Evolutionary conservation across 2,329 filamentous ascomycete genomes (phyloP).

Genomic region (Nothophoma quercina): DNA sequence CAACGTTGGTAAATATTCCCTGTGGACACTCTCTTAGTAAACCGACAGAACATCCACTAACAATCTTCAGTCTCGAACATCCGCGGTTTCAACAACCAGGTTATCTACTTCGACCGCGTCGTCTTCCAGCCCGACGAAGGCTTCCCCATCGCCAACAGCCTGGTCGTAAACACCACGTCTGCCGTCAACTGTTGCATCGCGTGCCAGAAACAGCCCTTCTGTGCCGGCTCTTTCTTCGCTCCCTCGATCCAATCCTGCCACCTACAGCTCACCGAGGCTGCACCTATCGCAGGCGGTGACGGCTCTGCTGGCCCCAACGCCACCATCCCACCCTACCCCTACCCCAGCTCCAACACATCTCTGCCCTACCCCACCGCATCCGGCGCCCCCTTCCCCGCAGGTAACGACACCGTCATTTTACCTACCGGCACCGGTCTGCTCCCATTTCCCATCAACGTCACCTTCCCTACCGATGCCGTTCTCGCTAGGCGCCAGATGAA

Average conservation of each 20-base stretch:
- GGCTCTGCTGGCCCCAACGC: conserved; percentile 4
- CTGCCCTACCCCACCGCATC: conserved; percentile 5
- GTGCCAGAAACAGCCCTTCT: conserved; percentile 35
- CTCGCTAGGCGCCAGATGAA: background rate
- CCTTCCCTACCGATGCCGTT: conserved; percentile 9
- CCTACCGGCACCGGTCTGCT: conserved; percentile 7
- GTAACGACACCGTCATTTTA: conserved; percentile 8
- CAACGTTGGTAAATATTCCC: conserved; percentile 33
- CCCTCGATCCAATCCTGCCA: conserved; percentile 30
- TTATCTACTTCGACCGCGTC: conserved; percentile 33
- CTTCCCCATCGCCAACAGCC: conserved; percentile 33
- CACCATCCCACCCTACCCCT: conserved; percentile 6
- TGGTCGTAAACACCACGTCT: conserved; percentile 22
- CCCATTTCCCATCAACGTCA: conserved; percentile 2
- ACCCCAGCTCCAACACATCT: conserved; percentile 9
- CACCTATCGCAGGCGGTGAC: conserved; percentile 12
- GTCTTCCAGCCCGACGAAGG: conserved; percentile 27
- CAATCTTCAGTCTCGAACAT: conserved; percentile 27
- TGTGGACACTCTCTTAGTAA: background rate
- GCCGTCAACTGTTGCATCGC: conserved; percentile 33
- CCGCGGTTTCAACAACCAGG: conserved; percentile 18
- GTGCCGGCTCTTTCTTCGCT: conserved; percentile 36
- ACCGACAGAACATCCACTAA: background rate
- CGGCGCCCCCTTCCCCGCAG: conserved; percentile 5
- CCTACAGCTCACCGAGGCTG: conserved; percentile 29